Conservation (phyloP, 2,329 filamentous ascomycete species). For the Pseudocercospora fuligena region DNA sequence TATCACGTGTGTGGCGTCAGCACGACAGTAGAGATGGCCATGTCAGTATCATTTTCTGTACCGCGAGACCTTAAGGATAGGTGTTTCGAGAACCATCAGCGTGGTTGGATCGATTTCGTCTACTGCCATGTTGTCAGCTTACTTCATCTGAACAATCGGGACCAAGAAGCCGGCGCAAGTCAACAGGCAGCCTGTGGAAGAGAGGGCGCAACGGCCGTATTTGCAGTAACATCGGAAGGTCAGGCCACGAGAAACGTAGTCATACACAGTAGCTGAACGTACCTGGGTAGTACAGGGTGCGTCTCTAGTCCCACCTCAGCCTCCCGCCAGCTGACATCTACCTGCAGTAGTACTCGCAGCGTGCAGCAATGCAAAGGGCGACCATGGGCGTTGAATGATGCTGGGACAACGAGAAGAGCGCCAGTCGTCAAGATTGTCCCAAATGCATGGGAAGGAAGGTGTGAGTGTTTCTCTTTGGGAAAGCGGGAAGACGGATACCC, state of each 20-base stretch:
- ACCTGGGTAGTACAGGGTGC: constrained; percentile 20
- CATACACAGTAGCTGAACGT: constrained; percentile 19
- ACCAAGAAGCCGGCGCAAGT: not conserved
- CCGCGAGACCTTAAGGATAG: constrained; percentile 72
- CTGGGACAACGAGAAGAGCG: not conserved
- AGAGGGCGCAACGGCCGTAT: not conserved
- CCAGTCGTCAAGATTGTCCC: constrained; percentile 1
- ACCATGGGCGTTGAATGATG: not conserved
- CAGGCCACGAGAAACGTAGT: not conserved
- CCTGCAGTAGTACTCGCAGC: constrained; percentile 11
- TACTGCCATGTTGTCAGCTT: constrained; percentile 30
- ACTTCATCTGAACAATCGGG: not conserved
- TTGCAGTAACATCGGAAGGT: not conserved
- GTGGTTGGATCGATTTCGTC: constrained; percentile 34
- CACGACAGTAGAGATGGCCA: not conserved
- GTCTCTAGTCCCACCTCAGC: constrained; percentile 20
- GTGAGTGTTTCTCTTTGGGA: not conserved
- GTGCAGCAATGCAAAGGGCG: not conserved
- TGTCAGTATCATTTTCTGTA: constrained; percentile 56
- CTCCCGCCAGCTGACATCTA: constrained; percentile 16
- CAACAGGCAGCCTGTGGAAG: not conserved
- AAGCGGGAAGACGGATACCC: not conserved
- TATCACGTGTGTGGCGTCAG: constrained; percentile 19
- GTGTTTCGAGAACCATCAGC: constrained; percentile 58
- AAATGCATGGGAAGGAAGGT: not conserved